These are phyloP conservation scores for Lactifluus pinguis DNA, from an alignment of 768 basidiomycete genomes.

Conservation along the genomic window DNA sequence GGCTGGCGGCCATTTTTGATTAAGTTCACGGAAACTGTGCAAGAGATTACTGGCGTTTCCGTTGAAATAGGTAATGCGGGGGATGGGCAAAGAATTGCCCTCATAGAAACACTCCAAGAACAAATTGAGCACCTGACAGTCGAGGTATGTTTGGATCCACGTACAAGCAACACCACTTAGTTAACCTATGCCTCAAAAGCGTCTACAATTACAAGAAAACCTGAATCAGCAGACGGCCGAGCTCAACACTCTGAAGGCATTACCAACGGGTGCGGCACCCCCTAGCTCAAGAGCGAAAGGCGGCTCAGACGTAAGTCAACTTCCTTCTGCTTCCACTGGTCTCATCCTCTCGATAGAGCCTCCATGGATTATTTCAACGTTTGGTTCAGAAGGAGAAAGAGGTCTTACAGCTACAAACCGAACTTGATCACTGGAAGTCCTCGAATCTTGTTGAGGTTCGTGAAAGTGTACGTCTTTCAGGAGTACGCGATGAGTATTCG, in stretches of 20 bases:
- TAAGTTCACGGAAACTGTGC: constrained; percentile 49
- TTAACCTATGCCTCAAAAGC: constrained; percentile 27
- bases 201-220: constrained; percentile 41
- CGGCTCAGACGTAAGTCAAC: constrained; percentile 45
- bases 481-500: background rate
- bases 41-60: constrained; percentile 57
- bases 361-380: constrained; percentile 69
- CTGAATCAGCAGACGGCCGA: constrained; percentile 59
- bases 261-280: constrained; percentile 32
- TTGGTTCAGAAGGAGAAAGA: constrained; percentile 82
- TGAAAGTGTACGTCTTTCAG: constrained; percentile 44
- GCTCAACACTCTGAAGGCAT: constrained; percentile 51
- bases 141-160: constrained; percentile 40
- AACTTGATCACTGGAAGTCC: constrained; percentile 54
- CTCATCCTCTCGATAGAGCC: constrained; percentile 35
- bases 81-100: constrained; percentile 29
- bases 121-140: constrained; percentile 56
- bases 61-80: constrained; percentile 39
- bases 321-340: background rate
- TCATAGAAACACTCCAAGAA: constrained; percentile 45
- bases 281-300: constrained; percentile 40
- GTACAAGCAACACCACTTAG: background rate
- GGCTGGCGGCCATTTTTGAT: constrained; percentile 57
- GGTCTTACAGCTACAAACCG: constrained; percentile 61
- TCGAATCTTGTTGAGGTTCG: constrained; percentile 47